phyloP scores from a whole-genome alignment of 768 basidiomycete species.

The Scleroderma bovista region DNA sequence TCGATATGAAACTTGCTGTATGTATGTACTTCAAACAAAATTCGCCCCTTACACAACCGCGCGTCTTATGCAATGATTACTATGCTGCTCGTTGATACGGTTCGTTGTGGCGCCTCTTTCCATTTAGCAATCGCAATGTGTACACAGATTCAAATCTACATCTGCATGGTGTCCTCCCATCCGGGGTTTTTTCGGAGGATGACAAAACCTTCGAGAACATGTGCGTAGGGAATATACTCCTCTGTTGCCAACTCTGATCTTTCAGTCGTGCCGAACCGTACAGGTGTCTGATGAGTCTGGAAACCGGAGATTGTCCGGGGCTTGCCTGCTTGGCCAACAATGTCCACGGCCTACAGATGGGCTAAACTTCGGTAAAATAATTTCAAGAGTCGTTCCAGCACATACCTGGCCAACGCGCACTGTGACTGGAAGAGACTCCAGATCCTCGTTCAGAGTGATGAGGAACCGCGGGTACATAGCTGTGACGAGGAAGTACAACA shows the following conservation, averaged over 20 bases:
- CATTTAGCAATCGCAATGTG: no score
- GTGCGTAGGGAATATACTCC: slow-evolving; percentile 88
- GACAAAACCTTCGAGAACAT: slow-evolving; percentile 89
- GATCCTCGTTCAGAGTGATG: slow-evolving; percentile 92
- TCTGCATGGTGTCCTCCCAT: slow-evolving; percentile 81
- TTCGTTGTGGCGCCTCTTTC: no score
- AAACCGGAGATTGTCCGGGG: slow-evolving; percentile 95
- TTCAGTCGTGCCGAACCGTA: slow-evolving; percentile 90
- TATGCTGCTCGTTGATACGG: no score
- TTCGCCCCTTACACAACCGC: no score
- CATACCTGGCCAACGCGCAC: slow-evolving; percentile 89
- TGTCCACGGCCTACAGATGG: slow-evolving; percentile 75
- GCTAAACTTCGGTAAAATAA: slow-evolving; percentile 2
- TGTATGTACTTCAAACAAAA: no score
- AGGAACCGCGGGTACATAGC: slow-evolving; percentile 99
- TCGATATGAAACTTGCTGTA: no score
- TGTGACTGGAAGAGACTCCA: slow-evolving; percentile 80
- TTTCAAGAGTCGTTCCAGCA: background rate
- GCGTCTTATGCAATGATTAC: no score
- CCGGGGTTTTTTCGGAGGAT: slow-evolving; percentile 90
- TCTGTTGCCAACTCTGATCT: slow-evolving; percentile 95
- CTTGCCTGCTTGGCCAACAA: slow-evolving; percentile 97
- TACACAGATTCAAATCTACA: slow-evolving; percentile 35
- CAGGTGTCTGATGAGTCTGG: slow-evolving; percentile 97
- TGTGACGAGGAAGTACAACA: slow-evolving; percentile 92